phyloP scores from a whole-genome alignment of 2,329 filamentous ascomycete genomes.

The Aspergillus persii region DNA sequence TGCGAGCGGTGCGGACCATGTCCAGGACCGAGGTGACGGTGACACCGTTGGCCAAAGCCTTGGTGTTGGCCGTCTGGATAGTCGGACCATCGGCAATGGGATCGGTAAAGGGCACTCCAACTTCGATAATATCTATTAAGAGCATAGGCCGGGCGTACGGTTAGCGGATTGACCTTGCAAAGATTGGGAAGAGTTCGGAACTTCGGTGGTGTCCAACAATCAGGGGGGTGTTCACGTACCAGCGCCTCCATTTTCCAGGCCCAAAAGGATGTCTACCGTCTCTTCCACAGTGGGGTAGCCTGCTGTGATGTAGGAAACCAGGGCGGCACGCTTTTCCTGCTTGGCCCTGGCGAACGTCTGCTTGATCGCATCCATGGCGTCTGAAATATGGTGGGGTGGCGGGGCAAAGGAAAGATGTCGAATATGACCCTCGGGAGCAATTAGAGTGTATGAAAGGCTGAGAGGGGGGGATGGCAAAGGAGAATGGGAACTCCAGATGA shows the following conservation, averaged over 20 bases:
- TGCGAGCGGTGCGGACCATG: conserved; percentile 79
- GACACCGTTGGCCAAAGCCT: conserved; percentile 84
- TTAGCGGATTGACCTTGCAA: background rate
- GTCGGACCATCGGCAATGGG: conserved; percentile 97
- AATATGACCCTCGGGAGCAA: background rate
- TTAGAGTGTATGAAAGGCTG: background rate
- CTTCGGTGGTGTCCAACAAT: background rate
- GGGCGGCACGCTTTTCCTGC: conserved; percentile 65
- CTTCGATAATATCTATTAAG: conserved; percentile 79
- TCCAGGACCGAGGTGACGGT: conserved; percentile 75
- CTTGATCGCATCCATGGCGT: conserved; percentile 54
- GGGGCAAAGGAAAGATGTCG: conserved; percentile 9
- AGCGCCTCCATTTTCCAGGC: conserved; percentile 87
- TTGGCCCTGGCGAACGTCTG: conserved; percentile 58
- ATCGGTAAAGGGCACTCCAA: conserved; percentile 95
- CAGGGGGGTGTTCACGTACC: conserved; percentile 52
- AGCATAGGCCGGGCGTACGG: background rate
- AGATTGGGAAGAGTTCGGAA: background rate
- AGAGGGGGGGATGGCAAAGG: background rate
- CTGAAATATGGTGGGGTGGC: conserved; percentile 12
- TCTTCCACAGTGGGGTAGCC: conserved; percentile 82
- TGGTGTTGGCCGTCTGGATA: conserved; percentile 92
- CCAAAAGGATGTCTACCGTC: conserved; percentile 79
- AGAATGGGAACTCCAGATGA: background rate
- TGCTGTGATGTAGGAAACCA: conserved; percentile 95